Conservation (phyloP, 1,139 yeast genomes). For the Blastobotrys elegans region DNA sequence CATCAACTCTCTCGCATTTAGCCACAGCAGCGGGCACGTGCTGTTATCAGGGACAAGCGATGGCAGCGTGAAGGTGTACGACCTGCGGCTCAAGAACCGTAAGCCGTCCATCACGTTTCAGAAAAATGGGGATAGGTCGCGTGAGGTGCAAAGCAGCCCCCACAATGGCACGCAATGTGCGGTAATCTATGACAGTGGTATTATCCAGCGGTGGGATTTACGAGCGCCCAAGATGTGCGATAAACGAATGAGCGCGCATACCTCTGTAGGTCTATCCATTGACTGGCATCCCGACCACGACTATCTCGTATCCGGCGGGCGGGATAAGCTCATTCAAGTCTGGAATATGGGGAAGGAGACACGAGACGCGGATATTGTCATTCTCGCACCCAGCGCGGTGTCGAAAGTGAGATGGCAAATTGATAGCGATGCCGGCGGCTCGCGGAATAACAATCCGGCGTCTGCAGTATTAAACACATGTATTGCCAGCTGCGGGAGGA, state of each 20-base stretch:
- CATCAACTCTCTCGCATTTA: conserved; percentile 74
- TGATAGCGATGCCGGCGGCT: conserved; percentile 19
- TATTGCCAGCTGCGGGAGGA: conserved; percentile 71
- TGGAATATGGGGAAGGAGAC: conserved; percentile 57
- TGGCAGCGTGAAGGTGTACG: conserved; percentile 87
- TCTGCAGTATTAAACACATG: conserved; percentile 41
- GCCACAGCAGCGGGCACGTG: conserved; percentile 49
- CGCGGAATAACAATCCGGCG: conserved; percentile 13
- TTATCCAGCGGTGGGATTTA: conserved; percentile 77
- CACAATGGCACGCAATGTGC: conserved; percentile 47
- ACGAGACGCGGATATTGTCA: conserved; percentile 62
- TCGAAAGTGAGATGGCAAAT: conserved; percentile 66
- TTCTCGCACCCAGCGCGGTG: conserved; percentile 73
- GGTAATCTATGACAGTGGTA: conserved; percentile 86
- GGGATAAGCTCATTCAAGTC: conserved; percentile 77
- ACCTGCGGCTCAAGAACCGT: conserved; percentile 45
- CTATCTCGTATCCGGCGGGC: conserved; percentile 84
- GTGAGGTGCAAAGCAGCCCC: conserved; percentile 40
- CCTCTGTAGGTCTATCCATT: conserved; percentile 83
- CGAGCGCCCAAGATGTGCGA: conserved; percentile 49
- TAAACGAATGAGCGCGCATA: conserved; percentile 76
- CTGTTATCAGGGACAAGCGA: conserved; percentile 87
- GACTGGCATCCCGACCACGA: conserved; percentile 87
- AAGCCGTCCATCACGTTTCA: conserved; percentile 46
- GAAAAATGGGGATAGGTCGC: conserved; percentile 41